Base-by-base conservation (phyloP, 306 rosid genomes). In the Nissolia schottii region DNA sequence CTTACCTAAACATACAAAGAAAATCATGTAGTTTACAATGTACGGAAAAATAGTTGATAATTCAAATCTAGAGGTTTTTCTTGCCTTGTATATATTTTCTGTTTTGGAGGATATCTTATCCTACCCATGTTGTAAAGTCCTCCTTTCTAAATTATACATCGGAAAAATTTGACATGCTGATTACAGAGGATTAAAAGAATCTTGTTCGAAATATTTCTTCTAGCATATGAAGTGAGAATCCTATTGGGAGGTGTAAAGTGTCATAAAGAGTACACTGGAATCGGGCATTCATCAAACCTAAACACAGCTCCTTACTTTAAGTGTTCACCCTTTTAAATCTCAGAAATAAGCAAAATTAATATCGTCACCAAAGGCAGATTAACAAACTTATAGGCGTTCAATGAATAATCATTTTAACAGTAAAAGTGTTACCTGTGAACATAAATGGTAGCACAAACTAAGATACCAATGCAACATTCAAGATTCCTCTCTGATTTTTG, bases 401-500 rank as follows among this genome's bases (percentile, higher is more conserved):
- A 32, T 8, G 34, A 14, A 46, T 31, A 71, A 64, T 66, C 8
- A 23, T 51, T 57, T 3, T 20, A 19, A 19, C 24, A 49, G 10
- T 22, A 25, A 6, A 57, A 66, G 50, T 14, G 7, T 50, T 74
- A 83, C 87, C 88, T 64, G 70, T 61, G 62, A 64, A 64, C 3
- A 41, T 12, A 54, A 32, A 35, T 35, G 45, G 57, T 19, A 55
- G 23, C 22, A 49, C 64, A 43, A 43, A 54, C 35, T 55, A 35
- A 55, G 38, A 73, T 37, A 35, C 64, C 40, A 8, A 20, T 40
- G 38, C n/a, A 24, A 31, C 48, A 77, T 61, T 81, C 77, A 89
- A 55, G 78, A 67, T 28, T 74, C 82, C 27, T 71, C 70, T 71
- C 7, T 58, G 55, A 50, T 34, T 73, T 79, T 85, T 22, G 43